Evolutionary conservation across 306 rosid species (phyloP).

Genomic region (Citrullus mucosospermus): DNA sequence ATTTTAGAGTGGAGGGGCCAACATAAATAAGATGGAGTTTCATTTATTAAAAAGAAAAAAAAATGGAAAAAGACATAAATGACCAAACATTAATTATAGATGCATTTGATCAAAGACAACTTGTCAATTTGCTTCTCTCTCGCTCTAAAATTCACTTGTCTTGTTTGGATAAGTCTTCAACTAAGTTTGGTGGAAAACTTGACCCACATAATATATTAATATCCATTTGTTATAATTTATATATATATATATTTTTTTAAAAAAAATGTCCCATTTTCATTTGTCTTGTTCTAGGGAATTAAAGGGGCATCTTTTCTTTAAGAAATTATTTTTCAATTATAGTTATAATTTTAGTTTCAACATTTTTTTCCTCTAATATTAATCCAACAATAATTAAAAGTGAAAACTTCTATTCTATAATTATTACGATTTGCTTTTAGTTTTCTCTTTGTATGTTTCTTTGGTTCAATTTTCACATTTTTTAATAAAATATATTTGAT

Average conservation of each 20-base stretch:
- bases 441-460: too few species aligned
- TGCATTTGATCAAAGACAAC: background rate
- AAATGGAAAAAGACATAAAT: background rate
- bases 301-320: background rate
- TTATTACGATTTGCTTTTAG: too few species aligned
- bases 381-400: too few species aligned
- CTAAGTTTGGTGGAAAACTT: background rate
- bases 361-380: too few species aligned
- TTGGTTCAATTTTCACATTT: too few species aligned
- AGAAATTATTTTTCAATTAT: background rate
- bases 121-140: background rate
- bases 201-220: background rate
- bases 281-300: background rate
- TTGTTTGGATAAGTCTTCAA: background rate
- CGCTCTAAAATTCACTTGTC: background rate
- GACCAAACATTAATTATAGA: background rate
- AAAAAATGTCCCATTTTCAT: background rate
- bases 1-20: background rate
- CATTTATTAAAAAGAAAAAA: too few species aligned
- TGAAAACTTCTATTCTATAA: too few species aligned
- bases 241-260: background rate
- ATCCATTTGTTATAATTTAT: background rate
- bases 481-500: too few species aligned
- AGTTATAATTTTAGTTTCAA: background rate
- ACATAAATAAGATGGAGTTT: background rate